Conservation (phyloP, 306 rosid species). For the Adenanthera pavonina region DNA sequence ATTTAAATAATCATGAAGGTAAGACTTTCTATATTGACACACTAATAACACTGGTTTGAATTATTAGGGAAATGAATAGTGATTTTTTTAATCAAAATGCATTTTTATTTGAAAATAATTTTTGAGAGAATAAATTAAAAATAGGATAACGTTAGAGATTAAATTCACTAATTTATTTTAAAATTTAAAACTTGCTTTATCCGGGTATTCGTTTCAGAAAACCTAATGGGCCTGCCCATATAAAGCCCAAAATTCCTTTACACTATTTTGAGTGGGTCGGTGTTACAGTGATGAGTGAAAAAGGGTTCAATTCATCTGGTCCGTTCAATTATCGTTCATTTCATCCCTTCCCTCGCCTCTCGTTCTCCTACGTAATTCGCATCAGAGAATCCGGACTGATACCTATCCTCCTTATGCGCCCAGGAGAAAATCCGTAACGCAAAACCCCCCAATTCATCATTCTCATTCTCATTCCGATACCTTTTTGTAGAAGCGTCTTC, state of each 20-base stretch:
- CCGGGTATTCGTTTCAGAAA: not conserved
- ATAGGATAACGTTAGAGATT: no score
- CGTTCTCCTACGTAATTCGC: not conserved
- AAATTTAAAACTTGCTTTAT: no score
- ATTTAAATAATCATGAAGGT: no score
- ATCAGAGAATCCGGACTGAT: not conserved
- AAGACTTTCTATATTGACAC: no score
- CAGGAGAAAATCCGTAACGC: not conserved
- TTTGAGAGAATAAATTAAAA: no score
- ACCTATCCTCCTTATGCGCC: not conserved
- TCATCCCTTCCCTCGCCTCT: no score
- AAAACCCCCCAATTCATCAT: not conserved
- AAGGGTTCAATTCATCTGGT: not conserved
- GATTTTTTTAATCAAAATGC: no score
- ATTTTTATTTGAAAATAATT: no score
- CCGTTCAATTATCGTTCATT: no score
- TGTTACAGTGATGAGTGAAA: not conserved
- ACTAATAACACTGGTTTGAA: no score
- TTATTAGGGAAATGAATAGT: no score
- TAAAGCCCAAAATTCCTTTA: not conserved
- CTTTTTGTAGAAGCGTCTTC: conserved; percentile 23
- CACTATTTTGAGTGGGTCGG: not conserved
- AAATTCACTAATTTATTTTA: no score
- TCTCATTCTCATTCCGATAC: not conserved
- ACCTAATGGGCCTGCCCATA: not conserved